Percentiles rank a stretch among this genome's conserved stretches.
phyloP scores from a whole-genome alignment of 805 yeast species.

The Metschnikowia santaceciliae region DNA sequence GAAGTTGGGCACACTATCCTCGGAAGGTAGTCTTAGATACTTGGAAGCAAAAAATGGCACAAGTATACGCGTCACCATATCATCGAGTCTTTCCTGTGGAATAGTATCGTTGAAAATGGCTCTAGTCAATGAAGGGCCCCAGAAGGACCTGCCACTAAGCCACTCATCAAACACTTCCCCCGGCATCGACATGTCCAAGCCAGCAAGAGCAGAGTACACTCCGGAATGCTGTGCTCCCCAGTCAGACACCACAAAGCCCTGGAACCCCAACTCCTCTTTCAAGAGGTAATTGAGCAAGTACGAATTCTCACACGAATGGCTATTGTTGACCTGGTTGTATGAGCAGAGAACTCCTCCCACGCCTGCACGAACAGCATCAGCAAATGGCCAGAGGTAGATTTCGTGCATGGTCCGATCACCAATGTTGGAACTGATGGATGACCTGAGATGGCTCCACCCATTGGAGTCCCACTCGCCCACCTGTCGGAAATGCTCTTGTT shows the following conservation, averaged over 20 bases:
- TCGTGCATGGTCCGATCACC: slow-evolving; percentile 63
- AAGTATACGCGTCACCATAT: slow-evolving; percentile 58
- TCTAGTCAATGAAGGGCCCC: slow-evolving; percentile 56
- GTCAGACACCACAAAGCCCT: slow-evolving; percentile 64
- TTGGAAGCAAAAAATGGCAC: slow-evolving; percentile 52
- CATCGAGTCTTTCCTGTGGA: slow-evolving; percentile 50
- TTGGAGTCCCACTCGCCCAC: slow-evolving; percentile 46
- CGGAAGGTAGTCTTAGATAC: slow-evolving; percentile 33
- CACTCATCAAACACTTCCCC: slow-evolving; percentile 52
- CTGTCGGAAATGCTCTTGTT: slow-evolving; percentile 59
- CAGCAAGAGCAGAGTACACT: slow-evolving; percentile 52
- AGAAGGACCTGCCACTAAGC: slow-evolving; percentile 49
- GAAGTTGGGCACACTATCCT: slow-evolving; percentile 47
- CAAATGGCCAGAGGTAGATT: slow-evolving; percentile 62
- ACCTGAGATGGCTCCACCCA: slow-evolving; percentile 41
- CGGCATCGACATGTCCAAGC: slow-evolving; percentile 67
- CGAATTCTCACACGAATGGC: slow-evolving; percentile 58
- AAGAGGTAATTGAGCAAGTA: slow-evolving; percentile 50
- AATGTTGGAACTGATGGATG: slow-evolving; percentile 49
- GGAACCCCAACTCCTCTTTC: slow-evolving; percentile 61
- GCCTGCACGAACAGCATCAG: slow-evolving; percentile 57
- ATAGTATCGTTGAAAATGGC: slow-evolving; percentile 55
- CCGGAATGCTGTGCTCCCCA: slow-evolving; percentile 66
- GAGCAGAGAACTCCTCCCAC: slow-evolving; percentile 62
- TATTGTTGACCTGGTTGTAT: slow-evolving; percentile 52